Evolutionary conservation across 2,329 filamentous ascomycete species (phyloP).

Genomic region (Rutstroemia sp.): DNA sequence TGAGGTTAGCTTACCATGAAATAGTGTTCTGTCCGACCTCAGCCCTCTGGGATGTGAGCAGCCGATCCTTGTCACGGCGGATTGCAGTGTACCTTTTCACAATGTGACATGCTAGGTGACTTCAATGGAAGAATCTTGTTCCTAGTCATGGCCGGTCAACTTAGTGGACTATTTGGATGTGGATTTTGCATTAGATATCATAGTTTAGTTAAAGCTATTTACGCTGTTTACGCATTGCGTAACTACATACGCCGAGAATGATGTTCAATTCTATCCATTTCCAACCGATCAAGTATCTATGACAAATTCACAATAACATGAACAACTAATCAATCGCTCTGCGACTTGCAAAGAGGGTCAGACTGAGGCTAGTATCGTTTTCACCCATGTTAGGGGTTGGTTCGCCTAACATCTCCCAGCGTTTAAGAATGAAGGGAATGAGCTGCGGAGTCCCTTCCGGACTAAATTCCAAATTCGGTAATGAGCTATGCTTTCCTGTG

Average conservation of each 20-base stretch:
- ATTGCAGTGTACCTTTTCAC: too few relatives aligned
- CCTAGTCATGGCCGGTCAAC: too few relatives aligned
- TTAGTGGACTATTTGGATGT: too few relatives aligned
- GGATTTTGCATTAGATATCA: not conserved
- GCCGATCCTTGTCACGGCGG: too few relatives aligned
- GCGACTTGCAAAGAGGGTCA: conserved; percentile 64
- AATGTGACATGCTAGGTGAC: too few relatives aligned
- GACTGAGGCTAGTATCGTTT: conserved; percentile 69
- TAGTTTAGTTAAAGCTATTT: not conserved
- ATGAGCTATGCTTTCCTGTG: conserved; percentile 10
- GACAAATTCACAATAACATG: not conserved
- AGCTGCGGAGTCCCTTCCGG: conserved; percentile 26
- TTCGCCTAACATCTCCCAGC: conserved; percentile 71
- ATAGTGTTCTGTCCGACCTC: too few relatives aligned
- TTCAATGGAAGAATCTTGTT: too few relatives aligned
- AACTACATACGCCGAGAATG: too few relatives aligned
- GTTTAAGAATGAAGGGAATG: conserved; percentile 48
- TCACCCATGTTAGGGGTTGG: conserved; percentile 62
- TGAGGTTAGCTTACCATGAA: too few relatives aligned
- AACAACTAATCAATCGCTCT: conserved; percentile 9
- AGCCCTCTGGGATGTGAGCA: too few relatives aligned
- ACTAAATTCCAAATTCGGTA: not conserved
- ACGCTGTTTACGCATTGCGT: not conserved
- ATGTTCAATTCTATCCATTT: too few relatives aligned
- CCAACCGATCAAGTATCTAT: not conserved